These are phyloP conservation scores for Zygosaccharomyces bisporus DNA, from an alignment of 805 yeast genomes.

Conservation along the genomic window DNA sequence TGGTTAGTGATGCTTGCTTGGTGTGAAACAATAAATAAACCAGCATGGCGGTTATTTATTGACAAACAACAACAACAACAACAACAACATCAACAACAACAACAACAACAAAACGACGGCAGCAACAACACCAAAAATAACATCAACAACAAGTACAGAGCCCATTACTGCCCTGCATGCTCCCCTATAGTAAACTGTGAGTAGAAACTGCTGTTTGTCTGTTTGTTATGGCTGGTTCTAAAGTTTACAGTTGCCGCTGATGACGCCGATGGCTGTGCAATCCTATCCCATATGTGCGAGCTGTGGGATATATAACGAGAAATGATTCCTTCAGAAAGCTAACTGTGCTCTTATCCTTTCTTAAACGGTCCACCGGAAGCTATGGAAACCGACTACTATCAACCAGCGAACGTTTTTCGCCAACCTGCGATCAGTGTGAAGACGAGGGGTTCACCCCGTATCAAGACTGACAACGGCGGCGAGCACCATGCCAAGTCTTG, in stretches of 20 bases:
- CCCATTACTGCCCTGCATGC: neutral
- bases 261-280: neutral
- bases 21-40: neutral
- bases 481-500: constrained; percentile 19
- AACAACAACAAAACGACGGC: neutral
- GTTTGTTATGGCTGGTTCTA: neutral
- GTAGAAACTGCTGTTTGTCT: neutral
- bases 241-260: neutral
- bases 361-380: constrained; percentile 1
- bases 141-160: neutral
- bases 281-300: neutral
- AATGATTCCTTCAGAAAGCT: neutral
- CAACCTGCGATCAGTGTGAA: constrained; percentile 27
- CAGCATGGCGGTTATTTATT: constrained; percentile 6
- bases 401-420: constrained; percentile 28
- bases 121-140: neutral
- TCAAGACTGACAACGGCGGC: neutral
- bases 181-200: neutral
- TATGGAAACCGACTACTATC: constrained; percentile 20
- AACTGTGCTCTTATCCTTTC: neutral
- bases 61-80: neutral
- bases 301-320: neutral
- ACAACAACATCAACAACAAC: constrained; percentile 1
- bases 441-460: constrained; percentile 11
- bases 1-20: neutral